These are phyloP conservation scores for Coemansia asiatica DNA, from an alignment of 192 early-diverging fungal species.

Conservation along the genomic window DNA sequence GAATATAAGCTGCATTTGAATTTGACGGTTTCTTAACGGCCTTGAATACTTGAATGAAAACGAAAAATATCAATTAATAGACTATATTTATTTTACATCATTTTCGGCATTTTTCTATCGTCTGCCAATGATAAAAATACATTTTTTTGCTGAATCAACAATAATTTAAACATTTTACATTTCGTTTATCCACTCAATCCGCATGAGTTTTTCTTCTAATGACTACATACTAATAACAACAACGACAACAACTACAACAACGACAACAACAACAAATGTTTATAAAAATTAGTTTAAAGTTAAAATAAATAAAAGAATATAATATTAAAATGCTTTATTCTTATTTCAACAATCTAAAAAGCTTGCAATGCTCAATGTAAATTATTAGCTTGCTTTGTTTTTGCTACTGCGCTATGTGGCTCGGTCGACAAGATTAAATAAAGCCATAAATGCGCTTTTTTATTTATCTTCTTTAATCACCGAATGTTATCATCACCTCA, in stretches of 20 bases:
- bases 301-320: no score
- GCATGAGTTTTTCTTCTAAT: no score
- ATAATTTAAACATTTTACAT: not conserved
- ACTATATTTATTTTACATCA: not conserved
- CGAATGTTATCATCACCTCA: not conserved
- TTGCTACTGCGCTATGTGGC: not conserved
- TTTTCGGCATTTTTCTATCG: not conserved
- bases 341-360: not conserved
- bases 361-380: not conserved
- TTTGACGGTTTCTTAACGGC: not conserved
- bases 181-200: not conserved
- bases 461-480: not conserved
- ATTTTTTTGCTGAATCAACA: not conserved
- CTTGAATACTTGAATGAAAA: not conserved
- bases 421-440: not conserved
- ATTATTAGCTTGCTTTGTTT: not conserved
- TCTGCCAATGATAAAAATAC: not conserved
- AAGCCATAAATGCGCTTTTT: not conserved
- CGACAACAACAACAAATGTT: no score
- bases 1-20: no score
- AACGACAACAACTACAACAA: no score
- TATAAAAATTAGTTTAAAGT: no score
- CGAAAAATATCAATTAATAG: not conserved
- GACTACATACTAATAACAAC: no score
- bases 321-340: no score